Base-by-base conservation (phyloP, 441 rosid genomes). In the Lepidium campestre region DNA sequence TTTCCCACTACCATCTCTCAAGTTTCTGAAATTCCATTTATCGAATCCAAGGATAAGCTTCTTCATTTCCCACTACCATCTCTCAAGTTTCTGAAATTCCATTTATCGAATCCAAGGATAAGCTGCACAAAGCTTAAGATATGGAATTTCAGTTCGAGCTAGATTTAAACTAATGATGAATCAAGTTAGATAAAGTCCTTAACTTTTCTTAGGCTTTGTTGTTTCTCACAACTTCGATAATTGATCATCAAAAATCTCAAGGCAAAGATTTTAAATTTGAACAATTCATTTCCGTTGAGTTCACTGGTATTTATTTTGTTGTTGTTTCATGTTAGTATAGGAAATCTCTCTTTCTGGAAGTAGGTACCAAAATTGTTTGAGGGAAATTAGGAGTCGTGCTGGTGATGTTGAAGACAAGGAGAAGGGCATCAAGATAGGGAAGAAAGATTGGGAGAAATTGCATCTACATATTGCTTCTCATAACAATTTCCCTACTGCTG, bases 401-500 rank as follows among this genome's bases (percentile, higher is more conserved):
- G 69, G 80, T 71, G 94, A 88, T 65, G 83, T 87, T 66, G 89
- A 89, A 79, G 96, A 91, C 72, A 71, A 83, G 77, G 92, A 85
- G 61, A 91, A 78, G 66, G 91, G 97, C 5, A 68, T 94, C 71
- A 88, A 83, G 83, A 88, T 94, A 27, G 76, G 63, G 22, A 89
- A 88, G 83, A 80, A 85, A 67, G 98, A 91, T 59, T 94, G 96
- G 99, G 90, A 88, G 73, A 88, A 85, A 36, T 31, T 94, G 79
- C 82, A 89, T 66, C 57, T 94, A 1, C 98, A 89, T 68, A 85
- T 91, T 79, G 93, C 99, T 67, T 91, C 99, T 10, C 88, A 77
- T 65, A 94, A 94, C 77, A 91, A 85, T 74, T 94, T 94, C 63
- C 98, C 99, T 42, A 88, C 96, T 25, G 97, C 94, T 56, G 99